A percentile compares a stretch with the other conserved stretches of the same genome.
Evolutionary conservation across 176 grass and related monocot species (phyloP).

Genomic region (Cocos nucifera): DNA sequence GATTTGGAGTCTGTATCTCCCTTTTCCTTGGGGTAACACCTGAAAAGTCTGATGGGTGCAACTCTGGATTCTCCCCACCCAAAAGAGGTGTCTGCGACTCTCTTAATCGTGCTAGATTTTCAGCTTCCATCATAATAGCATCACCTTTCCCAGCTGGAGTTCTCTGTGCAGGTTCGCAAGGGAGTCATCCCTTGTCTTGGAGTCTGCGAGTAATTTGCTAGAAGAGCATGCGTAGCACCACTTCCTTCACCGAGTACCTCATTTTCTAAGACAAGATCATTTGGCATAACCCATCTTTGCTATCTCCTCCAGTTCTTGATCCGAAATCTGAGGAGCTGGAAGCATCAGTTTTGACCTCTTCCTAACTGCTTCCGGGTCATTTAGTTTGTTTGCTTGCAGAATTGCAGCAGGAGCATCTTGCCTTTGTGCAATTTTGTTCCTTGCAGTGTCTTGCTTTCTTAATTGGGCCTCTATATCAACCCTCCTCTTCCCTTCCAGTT

Average conservation of each 20-base stretch:
- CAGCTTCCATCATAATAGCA: conserved; percentile 97
- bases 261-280: conserved; percentile 38
- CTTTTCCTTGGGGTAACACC: conserved; percentile 78
- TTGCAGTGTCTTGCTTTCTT: conserved; percentile 84
- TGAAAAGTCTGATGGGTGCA: conserved; percentile 87
- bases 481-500: conserved; percentile 86
- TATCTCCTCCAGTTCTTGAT: conserved; percentile 91
- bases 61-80: conserved; percentile 81
- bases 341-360: conserved; percentile 92
- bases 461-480: conserved; percentile 69
- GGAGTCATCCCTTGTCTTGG: conserved; percentile 74
- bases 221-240: conserved; percentile 66
- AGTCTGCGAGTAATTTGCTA: conserved; percentile 78
- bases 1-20: conserved; percentile 84
- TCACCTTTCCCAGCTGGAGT: conserved; percentile 82
- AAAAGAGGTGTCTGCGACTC: conserved; percentile 92
- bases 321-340: conserved; percentile 87
- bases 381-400: conserved; percentile 91
- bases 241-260: conserved; percentile 76
- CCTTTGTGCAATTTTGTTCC: conserved; percentile 79
- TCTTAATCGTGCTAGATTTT: conserved; percentile 82
- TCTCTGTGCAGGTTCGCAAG: conserved; percentile 69
- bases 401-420: conserved; percentile 90
- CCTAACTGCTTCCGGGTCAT: conserved; percentile 88
- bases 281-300: conserved; percentile 80